A percentile compares a stretch with the other conserved stretches of the same genome.
Evolutionary conservation across 495 filamentous ascomycete genomes (phyloP).

Genomic region (Aspergillus indologenus): DNA sequence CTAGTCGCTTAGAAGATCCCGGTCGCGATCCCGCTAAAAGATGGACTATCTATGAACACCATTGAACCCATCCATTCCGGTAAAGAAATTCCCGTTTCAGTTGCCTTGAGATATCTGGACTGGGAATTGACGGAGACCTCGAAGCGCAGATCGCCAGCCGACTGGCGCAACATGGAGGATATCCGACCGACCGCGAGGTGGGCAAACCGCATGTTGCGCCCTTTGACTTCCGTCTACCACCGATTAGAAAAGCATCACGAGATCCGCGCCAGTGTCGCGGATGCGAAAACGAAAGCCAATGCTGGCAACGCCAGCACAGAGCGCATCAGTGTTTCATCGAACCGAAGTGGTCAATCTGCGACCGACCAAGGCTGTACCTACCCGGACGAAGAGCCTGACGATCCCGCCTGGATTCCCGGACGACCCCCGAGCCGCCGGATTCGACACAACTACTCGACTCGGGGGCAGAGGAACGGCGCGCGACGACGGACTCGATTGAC

Average conservation of each 20-base stretch:
- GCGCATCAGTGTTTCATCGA: slow-evolving; percentile 6
- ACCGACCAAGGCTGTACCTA: slow-evolving; percentile 18
- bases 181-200: slow-evolving; percentile 44
- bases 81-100: too few species aligned
- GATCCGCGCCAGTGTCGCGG: slow-evolving; percentile 33
- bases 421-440: slow-evolving; percentile 34
- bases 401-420: slow-evolving; percentile 46
- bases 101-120: too few species aligned
- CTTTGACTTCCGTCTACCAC: slow-evolving; percentile 43
- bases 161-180: slow-evolving; percentile 38
- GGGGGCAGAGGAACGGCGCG: slow-evolving; percentile 25
- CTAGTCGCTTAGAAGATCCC: not conserved
- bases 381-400: slow-evolving; percentile 41
- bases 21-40: slow-evolving; percentile 9
- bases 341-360: not conserved
- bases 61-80: not conserved
- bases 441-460: slow-evolving; percentile 38
- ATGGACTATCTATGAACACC: slow-evolving; percentile 17
- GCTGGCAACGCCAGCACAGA: slow-evolving; percentile 5
- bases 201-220: slow-evolving; percentile 49
- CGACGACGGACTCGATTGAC: slow-evolving; percentile 31
- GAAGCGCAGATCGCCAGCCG: not conserved
- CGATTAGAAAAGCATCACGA: slow-evolving; percentile 46
- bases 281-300: slow-evolving; percentile 23
- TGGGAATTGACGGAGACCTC: not conserved